Base-by-base conservation (phyloP, 495 filamentous ascomycete species). In the Hypomontagnella monticulosa region DNA sequence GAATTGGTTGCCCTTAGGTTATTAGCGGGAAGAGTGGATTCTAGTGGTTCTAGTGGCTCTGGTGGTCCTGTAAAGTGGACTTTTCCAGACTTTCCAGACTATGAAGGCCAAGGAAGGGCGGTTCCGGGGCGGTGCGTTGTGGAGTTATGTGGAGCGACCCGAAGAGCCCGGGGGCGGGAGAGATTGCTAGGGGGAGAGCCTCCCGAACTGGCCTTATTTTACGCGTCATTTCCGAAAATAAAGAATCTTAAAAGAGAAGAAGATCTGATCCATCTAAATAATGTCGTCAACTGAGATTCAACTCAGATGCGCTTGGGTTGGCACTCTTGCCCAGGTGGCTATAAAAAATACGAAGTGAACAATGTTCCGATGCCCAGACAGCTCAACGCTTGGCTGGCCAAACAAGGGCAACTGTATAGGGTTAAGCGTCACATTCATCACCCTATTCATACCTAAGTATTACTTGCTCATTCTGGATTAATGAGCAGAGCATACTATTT, bases 121-220 rank as follows among this genome's bases (percentile, higher is more conserved):
- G 58, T 68, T 68, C 59, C 65, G 65, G 65, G 58, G 65, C 65
- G 65, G 49, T 63, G 58, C 65, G 58, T 63, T 30, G 63, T 66
- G 63, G 56, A 56, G 49, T 50, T 15, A 42, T 48, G 53, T 62
- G 65, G 58, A 42, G 53, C 53, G 49, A 63, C 53, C 65, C 65
- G 65, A 68, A 51, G 19, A 49, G 54, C 42, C 65, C 65, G 65
- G 65, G 15, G 48, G 54, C 58, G 59, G 66, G 60, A 60, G 49
- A 59, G 54, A 63, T 41, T 61, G 20, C 36, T 62, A 40, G 23
- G 43, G 60, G 34, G 59, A 63, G 59, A 68, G 59, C 66, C 55
- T 63, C 66, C 60, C 49, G 65, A 67, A 47, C 34, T 42, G 30
- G 41, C 16, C 38, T 38, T 68, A 52, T 58, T 63, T 44, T 60